A percentile compares a stretch with the other conserved stretches of the same genome.
Evolutionary conservation across 2,329 filamentous ascomycete species (phyloP).

Genomic region (Sporothrix brasiliensis): DNA sequence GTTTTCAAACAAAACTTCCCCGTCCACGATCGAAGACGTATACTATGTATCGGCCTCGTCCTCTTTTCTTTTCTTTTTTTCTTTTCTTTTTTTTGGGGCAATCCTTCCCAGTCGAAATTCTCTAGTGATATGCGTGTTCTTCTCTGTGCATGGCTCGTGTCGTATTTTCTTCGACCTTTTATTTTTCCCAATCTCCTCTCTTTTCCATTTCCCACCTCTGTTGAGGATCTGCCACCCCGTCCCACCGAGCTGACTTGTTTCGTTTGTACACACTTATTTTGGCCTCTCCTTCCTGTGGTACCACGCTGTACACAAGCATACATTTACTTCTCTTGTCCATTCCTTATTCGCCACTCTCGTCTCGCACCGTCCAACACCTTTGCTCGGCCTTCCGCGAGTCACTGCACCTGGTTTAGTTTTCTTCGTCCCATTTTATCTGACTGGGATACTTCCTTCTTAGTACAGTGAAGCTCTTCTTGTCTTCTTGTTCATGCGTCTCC

Average conservation of each 20-base stretch:
- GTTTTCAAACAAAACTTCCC: not conserved
- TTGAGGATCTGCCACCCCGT: conserved; percentile 5
- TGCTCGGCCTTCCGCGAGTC: not conserved
- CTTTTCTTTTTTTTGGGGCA: not conserved
- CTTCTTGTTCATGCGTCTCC: conserved; percentile 2
- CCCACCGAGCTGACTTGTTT: conserved; percentile 19
- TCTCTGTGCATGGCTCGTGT: not conserved
- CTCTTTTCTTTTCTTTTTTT: not conserved
- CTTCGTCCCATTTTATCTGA: not conserved
- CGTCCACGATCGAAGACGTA: not conserved
- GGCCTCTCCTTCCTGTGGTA: conserved; percentile 19
- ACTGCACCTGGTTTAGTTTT: not conserved
- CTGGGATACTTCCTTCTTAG: not conserved
- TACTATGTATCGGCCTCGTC: not conserved
- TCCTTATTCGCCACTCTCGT: conserved; percentile 3
- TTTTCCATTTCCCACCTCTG: not conserved
- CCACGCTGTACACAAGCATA: conserved; percentile 7
- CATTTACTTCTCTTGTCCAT: not conserved
- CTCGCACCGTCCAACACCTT: conserved; percentile 10
- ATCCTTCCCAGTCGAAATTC: not conserved
- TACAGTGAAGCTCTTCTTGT: not conserved
- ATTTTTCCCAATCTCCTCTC: not conserved
- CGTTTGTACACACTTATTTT: conserved; percentile 21
- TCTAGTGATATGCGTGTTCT: not conserved
- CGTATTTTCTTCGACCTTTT: not conserved